Conservation (phyloP, 1,139 yeast genomes). For the Yamadazyma trypodendri region DNA sequence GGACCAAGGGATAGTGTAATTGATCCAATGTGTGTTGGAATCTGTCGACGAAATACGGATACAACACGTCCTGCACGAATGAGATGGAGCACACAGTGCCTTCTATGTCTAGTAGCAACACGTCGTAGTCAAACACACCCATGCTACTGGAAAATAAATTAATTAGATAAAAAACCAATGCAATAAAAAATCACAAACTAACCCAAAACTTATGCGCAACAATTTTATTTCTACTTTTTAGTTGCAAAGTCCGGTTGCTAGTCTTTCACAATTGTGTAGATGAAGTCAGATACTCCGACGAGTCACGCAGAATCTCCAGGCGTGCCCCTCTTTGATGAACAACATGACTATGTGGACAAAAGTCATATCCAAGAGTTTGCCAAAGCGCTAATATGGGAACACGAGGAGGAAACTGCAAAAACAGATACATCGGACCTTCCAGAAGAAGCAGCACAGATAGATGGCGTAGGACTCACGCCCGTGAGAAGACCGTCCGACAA, state of each 20-base stretch:
- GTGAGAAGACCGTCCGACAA: slow-evolving; percentile 8
- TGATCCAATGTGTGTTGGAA: slow-evolving; percentile 23
- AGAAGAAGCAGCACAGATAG: slow-evolving; percentile 6
- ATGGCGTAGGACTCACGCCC: slow-evolving; percentile 8
- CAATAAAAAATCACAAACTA: no score
- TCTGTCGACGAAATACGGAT: slow-evolving; percentile 46
- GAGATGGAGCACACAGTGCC: slow-evolving; percentile 92
- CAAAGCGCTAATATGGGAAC: slow-evolving; percentile 41
- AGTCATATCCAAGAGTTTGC: slow-evolving; percentile 42
- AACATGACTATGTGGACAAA: slow-evolving; percentile 34
- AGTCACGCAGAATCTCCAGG: no score
- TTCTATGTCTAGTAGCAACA: slow-evolving; percentile 62
- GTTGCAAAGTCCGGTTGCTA: not conserved
- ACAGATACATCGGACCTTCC: no score
- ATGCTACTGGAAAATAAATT: not conserved
- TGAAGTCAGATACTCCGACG: no score
- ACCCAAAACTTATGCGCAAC: no score
- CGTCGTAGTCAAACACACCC: not conserved
- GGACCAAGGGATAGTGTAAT: slow-evolving; percentile 34
- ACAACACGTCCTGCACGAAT: slow-evolving; percentile 74
- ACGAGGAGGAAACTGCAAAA: not conserved
- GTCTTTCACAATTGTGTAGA: no score
- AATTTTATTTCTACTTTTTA: not conserved
- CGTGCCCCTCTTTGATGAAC: slow-evolving; percentile 29
- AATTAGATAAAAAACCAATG: no score